Conservation (phyloP, 1,284 basidiomycete genomes). For the Cystobasidiaceae sp. region DNA sequence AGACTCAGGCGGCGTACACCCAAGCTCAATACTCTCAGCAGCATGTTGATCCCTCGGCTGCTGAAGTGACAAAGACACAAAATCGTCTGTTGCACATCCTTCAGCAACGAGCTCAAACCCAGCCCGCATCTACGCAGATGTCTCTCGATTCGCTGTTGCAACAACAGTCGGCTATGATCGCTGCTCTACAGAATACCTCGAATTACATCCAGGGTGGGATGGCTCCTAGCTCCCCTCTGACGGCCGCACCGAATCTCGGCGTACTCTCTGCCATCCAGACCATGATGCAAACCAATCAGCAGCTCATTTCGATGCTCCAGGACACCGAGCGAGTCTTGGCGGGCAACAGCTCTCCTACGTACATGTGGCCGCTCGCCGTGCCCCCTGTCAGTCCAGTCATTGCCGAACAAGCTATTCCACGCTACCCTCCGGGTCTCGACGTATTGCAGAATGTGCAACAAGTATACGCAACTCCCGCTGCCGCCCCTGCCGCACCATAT, state of each 20-base stretch:
- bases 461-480: too few relatives aligned
- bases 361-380: not conserved
- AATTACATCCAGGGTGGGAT: too few relatives aligned
- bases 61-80: not conserved
- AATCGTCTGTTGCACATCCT: not conserved
- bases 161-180: not conserved
- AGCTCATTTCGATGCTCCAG: constrained; percentile 5
- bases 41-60: not conserved
- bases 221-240: too few relatives aligned
- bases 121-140: not conserved
- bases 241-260: not conserved
- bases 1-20: too few relatives aligned
- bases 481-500: not conserved
- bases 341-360: not conserved
- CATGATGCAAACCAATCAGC: constrained; percentile 20
- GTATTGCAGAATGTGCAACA: too few relatives aligned
- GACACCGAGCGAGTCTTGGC: not conserved
- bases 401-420: too few relatives aligned
- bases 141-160: not conserved
- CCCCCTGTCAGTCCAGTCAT: not conserved
- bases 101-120: not conserved
- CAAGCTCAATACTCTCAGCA: too few relatives aligned
- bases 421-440: too few relatives aligned
- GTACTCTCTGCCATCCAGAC: constrained; percentile 5
- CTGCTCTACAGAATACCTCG: too few relatives aligned